Evolutionary conservation across 306 rosid species (phyloP), one percentile per base, ranked within the genome.

Genomic region (Arachis stenosperma): DNA sequence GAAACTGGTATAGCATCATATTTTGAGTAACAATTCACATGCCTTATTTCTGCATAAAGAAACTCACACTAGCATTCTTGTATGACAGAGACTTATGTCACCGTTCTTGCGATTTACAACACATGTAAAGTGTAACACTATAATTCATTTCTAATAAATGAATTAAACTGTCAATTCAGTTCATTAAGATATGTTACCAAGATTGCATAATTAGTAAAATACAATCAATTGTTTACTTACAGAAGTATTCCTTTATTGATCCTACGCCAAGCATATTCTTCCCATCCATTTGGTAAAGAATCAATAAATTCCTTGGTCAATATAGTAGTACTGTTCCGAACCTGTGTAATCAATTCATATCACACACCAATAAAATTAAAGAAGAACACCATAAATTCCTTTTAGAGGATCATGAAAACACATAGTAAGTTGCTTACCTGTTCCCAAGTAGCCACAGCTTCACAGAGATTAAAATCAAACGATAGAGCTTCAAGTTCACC

Each of bases 361-460:
- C 67, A 81, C 73, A 74, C 50, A 77, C 12, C 53, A 83, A 78
- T 72, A 84, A 82, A 80, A 72, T 75, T 69, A 81, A 83, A 82
- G 75, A 86, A 82, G 50, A 75, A 75, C 33, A 61, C 68, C 65
- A 37, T 17, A 70, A 77, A 77, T 66, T 56, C 42, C 48, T 61
- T 70, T 66, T 56, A 63, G 6, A 47, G 68, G 72, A 58, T 17
- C 22, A 70, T 12, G 15, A 51, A n/a, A 42, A 71, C 69, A 61
- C 33, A 68, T 29, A 54, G 69, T 47, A 50, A 54, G 62, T 37
- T 29, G 78, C 86, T 70, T 66, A 87, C 99, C 86, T 87, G 99
- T 84, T 95, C 99, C 99, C 99, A 95, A 14, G 96, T 91, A 74
- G 96, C 93, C 77, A 91, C 91, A 68, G 99, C 93, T 81, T 91